Percentiles rank a stretch among this genome's conserved stretches.
These are phyloP conservation scores for Ensete glaucum DNA, from an alignment of 176 grass and related monocot species.

Conservation along the genomic window DNA sequence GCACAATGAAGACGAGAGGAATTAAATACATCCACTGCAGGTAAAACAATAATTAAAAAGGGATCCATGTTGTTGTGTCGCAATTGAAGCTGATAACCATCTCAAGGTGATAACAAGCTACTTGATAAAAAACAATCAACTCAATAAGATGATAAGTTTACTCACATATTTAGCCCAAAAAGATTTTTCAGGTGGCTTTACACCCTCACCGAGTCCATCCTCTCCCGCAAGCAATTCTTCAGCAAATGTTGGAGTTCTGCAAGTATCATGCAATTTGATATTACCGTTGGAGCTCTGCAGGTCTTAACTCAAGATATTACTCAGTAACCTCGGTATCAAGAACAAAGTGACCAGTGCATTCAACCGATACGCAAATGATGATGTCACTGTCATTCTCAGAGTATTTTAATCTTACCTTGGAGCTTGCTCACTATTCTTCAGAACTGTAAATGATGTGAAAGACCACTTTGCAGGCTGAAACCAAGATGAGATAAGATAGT, in stretches of 20 bases:
- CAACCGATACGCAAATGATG: not conserved
- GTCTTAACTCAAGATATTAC: not conserved
- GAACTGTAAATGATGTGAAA: slow-evolving; percentile 76
- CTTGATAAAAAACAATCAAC: not conserved
- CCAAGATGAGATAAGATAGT: slow-evolving; percentile 17
- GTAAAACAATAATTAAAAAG: slow-evolving; percentile 4
- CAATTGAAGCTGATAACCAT: not conserved
- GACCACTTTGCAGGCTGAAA: slow-evolving; percentile 93
- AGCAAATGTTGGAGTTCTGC: slow-evolving; percentile 89
- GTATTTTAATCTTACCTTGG: slow-evolving; percentile 41
- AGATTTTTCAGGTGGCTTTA: slow-evolving; percentile 82
- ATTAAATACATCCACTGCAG: slow-evolving; percentile 99
- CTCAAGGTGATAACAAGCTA: not conserved
- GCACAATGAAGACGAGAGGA: slow-evolving; percentile 81
- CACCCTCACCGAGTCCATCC: slow-evolving; percentile 56
- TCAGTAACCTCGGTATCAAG: not conserved
- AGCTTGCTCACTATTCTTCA: slow-evolving; percentile 88
- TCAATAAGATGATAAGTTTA: slow-evolving; percentile 5
- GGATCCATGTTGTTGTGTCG: not conserved
- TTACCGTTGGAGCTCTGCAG: not conserved
- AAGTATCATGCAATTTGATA: slow-evolving; percentile 7
- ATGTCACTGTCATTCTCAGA: not conserved
- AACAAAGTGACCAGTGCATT: not conserved
- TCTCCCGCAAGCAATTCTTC: slow-evolving; percentile 62
- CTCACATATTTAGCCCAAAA: slow-evolving; percentile 99